Conservation (phyloP, 2,329 filamentous ascomycete species). For the Epicoccum nigrum region DNA sequence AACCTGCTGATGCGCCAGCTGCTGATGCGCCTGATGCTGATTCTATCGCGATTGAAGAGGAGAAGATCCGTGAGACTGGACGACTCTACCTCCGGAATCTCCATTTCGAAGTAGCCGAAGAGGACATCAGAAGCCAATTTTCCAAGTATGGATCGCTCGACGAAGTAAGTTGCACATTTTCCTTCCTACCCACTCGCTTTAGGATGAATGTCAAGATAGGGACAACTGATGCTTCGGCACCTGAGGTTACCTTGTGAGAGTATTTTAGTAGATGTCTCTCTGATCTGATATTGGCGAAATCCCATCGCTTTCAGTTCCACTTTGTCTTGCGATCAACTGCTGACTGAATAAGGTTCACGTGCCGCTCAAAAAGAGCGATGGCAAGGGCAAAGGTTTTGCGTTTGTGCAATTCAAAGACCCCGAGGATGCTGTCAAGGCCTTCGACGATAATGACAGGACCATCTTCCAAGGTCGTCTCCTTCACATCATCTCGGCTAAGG, state of each 20-base stretch:
- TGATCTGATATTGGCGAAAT: slow-evolving; percentile 68
- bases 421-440: slow-evolving; percentile 77
- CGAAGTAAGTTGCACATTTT: slow-evolving; percentile 72
- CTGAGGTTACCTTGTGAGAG: slow-evolving; percentile 89
- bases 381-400: slow-evolving; percentile 85
- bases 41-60: slow-evolving; percentile 53
- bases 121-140: slow-evolving; percentile 77
- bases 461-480: slow-evolving; percentile 91
- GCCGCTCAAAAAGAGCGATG: slow-evolving; percentile 71
- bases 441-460: slow-evolving; percentile 78
- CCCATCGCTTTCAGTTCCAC: neutral
- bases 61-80: slow-evolving; percentile 72
- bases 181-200: slow-evolving; percentile 30
- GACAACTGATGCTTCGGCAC: slow-evolving; percentile 96
- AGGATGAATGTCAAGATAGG: slow-evolving; percentile 99
- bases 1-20: slow-evolving; percentile 7
- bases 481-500: slow-evolving; percentile 84
- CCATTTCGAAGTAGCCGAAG: slow-evolving; percentile 77
- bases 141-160: slow-evolving; percentile 74
- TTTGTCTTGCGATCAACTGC: slow-evolving; percentile 12
- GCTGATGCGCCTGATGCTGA: slow-evolving; percentile 44
- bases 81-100: slow-evolving; percentile 90
- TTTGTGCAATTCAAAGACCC: slow-evolving; percentile 80
- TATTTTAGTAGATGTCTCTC: slow-evolving; percentile 99
- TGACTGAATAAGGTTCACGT: slow-evolving; percentile 76